Evolutionary conservation across 495 filamentous ascomycete species (phyloP), one percentile per base, ranked within the genome.

Genomic region (Bacidia rubella): DNA sequence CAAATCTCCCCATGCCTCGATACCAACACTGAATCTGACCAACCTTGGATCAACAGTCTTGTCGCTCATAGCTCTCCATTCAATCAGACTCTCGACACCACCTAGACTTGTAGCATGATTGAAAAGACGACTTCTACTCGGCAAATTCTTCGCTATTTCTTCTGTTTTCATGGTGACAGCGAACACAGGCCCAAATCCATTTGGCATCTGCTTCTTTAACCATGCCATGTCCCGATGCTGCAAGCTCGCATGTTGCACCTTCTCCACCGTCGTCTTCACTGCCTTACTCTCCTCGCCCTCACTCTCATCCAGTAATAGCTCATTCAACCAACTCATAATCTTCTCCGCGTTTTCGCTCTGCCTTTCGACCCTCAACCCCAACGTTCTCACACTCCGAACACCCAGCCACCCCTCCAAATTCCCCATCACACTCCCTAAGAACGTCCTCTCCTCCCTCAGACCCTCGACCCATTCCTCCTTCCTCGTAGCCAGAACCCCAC

Each of bases 101-200:
- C 92, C 92, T 4, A 98, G 67, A 65, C 84, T 90, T 15, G 92
- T 98, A 5, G 92, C 90, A 74, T 98, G 92, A 57, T 94, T 86
- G 71, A 96, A 98, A 48, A 89, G 75, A 23, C 74, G 54, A 62
- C 96, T 63, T 68, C 85, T 80, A 59, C 81, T 83, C 22, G 92
- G 92, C 50, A 98, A 63, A 38, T 69, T 65, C 32, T 74, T 72
- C 2, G 92, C 90, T 42, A 76, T 62, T 4, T 67, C 65, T 58
- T 76, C 73, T 3, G 70, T 69, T 54, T 76, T 74, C 74, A 86
- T 76, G 12, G 64, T 69, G 38, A 95, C 74, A 1, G 83, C 71
- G 60, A 97, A 98, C 9, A 98, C 92, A 2, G 92, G 84, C 0
- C 89, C 89, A 60, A 78, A 94, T 0, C 92, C 92, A 55, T 79